These are phyloP conservation scores for Avena insularis DNA, from an alignment of 176 grass and related monocot species.

Conservation along the genomic window DNA sequence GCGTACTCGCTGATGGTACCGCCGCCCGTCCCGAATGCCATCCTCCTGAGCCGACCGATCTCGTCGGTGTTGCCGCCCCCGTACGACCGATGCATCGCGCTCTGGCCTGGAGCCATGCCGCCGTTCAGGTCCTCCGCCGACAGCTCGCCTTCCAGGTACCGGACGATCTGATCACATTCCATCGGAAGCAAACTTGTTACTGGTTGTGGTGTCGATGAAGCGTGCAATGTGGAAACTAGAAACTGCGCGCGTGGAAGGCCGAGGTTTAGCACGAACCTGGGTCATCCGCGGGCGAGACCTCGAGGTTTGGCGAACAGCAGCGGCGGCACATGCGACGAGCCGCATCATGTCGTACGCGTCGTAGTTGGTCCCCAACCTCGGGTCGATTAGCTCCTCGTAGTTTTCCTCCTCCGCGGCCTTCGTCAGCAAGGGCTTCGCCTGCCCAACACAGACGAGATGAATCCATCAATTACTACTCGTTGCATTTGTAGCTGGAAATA, in stretches of 20 bases:
- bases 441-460: conserved; percentile 6
- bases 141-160: conserved; percentile 88
- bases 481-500: neutral
- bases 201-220: neutral
- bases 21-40: conserved; percentile 62
- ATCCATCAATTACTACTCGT: neutral
- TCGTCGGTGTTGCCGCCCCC: conserved; percentile 46
- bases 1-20: conserved; percentile 62
- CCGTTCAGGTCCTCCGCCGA: conserved; percentile 79
- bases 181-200: neutral
- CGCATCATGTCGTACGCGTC: conserved; percentile 76
- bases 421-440: conserved; percentile 71
- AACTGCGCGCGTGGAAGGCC: neutral
- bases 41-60: conserved; percentile 54
- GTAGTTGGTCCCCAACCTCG: conserved; percentile 57
- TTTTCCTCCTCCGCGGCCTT: conserved; percentile 56
- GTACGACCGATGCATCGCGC: conserved; percentile 46
- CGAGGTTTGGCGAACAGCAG: conserved; percentile 71
- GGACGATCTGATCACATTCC: conserved; percentile 59
- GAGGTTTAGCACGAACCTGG: conserved; percentile 50
- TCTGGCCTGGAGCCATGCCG: conserved; percentile 69
- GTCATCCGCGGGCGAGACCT: conserved; percentile 75
- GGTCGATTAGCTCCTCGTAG: conserved; percentile 71
- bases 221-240: neutral
- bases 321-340: conserved; percentile 73